Percentiles rank a stretch among this genome's conserved stretches.
Evolutionary conservation across 192 early-diverging fungal species (phyloP).

Genomic region (Chytriomyces sp.): DNA sequence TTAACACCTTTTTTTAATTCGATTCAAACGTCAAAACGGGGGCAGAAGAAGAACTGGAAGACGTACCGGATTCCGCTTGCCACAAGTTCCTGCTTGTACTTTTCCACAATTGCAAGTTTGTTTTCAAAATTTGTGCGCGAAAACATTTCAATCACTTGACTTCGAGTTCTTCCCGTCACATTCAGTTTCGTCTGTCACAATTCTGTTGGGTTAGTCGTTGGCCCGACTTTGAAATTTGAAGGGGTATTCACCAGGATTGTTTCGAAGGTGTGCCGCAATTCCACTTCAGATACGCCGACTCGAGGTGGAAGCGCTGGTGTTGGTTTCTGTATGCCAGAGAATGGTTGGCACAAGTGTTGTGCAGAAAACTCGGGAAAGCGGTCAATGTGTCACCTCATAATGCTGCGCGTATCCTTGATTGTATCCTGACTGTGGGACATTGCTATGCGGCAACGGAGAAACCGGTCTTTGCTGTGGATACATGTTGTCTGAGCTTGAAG

Average conservation of each 20-base stretch:
- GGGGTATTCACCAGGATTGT: background rate
- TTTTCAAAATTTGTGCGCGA: slow-evolving; percentile 2
- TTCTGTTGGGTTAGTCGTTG: background rate
- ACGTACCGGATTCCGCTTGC: background rate
- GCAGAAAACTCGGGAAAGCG: background rate
- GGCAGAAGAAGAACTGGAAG: background rate
- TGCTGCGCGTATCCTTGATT: background rate
- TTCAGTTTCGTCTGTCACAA: background rate
- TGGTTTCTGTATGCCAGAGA: background rate
- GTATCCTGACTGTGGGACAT: background rate
- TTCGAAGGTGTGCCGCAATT: background rate
- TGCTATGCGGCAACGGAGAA: background rate
- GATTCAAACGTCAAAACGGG: no score
- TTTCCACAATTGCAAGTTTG: slow-evolving; percentile 26
- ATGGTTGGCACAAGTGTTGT: background rate
- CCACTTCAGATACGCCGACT: background rate
- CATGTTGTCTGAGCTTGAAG: no score
- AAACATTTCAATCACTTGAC: slow-evolving; percentile 18
- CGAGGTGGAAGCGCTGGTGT: background rate
- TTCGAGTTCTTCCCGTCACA: slow-evolving; percentile 17
- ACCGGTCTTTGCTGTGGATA: background rate
- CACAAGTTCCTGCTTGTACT: slow-evolving; percentile 13
- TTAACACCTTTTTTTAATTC: no score
- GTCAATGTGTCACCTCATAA: background rate
- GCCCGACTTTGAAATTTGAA: background rate